Conservation (phyloP, 371 early-diverging fungal species). For the Mortierella sp. region DNA sequence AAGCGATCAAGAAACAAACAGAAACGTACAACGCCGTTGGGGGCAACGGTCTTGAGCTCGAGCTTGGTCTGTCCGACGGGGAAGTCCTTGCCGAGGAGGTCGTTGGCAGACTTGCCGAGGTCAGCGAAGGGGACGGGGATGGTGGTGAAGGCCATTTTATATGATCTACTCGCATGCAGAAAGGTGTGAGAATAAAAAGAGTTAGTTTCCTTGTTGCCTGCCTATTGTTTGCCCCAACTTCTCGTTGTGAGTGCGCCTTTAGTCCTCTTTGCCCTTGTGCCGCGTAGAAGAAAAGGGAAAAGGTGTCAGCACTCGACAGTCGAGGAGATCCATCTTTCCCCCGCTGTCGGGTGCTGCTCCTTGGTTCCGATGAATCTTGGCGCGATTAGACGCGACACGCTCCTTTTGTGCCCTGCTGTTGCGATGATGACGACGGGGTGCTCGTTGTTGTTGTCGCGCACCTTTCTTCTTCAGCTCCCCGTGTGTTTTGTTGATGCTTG, state of each 20-base stretch:
- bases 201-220: neutral
- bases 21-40: conserved; percentile 92
- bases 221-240: neutral
- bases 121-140: conserved; percentile 87
- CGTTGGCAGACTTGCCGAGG: conserved; percentile 95
- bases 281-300: neutral
- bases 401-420: neutral
- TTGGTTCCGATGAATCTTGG: neutral
- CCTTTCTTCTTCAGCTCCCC: neutral
- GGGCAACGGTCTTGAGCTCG: conserved; percentile 95
- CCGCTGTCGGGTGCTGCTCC: neutral
- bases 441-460: neutral
- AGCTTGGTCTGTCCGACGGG: conserved; percentile 95
- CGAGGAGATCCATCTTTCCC: neutral
- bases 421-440: neutral
- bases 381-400: conserved; percentile 12
- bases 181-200: neutral
- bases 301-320: neutral
- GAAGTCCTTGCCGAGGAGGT: conserved; percentile 96
- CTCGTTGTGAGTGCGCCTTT: too few relatives aligned
- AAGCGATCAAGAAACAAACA: neutral
- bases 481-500: neutral
- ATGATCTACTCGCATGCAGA: neutral
- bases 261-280: neutral
- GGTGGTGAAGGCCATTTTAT: conserved; percentile 59